Conservation (phyloP, 305 asterid species). For the Salvia sclarea region DNA sequence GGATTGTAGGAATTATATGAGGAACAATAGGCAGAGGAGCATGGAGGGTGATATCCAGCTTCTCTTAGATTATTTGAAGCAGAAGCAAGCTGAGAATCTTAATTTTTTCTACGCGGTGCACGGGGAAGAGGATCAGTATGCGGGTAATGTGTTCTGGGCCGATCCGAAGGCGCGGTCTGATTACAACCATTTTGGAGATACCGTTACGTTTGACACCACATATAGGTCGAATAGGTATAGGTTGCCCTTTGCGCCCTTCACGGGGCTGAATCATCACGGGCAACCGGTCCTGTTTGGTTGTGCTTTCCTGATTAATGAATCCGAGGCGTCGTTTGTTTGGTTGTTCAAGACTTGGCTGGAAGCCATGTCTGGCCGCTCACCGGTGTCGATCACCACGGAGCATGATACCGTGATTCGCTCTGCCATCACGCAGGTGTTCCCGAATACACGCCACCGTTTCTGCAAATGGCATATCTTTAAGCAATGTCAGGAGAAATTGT, state of each 20-base stretch:
- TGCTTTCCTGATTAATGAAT: conserved; percentile 62
- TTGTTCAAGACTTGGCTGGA: conserved; percentile 62
- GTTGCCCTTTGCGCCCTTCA: conserved; percentile 68
- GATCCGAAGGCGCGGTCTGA: conserved; percentile 54
- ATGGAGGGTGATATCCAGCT: conserved; percentile 70
- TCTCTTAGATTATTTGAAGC: conserved; percentile 63
- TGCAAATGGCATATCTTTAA: conserved; percentile 71
- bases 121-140: conserved; percentile 54
- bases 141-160: conserved; percentile 71
- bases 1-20: conserved; percentile 90
- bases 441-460: conserved; percentile 60
- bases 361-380: conserved; percentile 58
- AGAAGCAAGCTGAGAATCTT: conserved; percentile 59
- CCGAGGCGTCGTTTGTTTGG: conserved; percentile 67
- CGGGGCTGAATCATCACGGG: conserved; percentile 74
- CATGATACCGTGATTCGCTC: conserved; percentile 59
- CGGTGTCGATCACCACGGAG: conserved; percentile 66
- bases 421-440: conserved; percentile 56
- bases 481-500: conserved; percentile 64
- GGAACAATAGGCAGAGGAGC: conserved; percentile 70
- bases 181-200: conserved; percentile 66
- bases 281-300: conserved; percentile 74
- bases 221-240: conserved; percentile 67
- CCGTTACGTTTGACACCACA: conserved; percentile 68
- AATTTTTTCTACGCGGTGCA: conserved; percentile 59